Base-by-base conservation (phyloP, 2,329 filamentous ascomycete genomes). In the Epichloe sylvatica region DNA sequence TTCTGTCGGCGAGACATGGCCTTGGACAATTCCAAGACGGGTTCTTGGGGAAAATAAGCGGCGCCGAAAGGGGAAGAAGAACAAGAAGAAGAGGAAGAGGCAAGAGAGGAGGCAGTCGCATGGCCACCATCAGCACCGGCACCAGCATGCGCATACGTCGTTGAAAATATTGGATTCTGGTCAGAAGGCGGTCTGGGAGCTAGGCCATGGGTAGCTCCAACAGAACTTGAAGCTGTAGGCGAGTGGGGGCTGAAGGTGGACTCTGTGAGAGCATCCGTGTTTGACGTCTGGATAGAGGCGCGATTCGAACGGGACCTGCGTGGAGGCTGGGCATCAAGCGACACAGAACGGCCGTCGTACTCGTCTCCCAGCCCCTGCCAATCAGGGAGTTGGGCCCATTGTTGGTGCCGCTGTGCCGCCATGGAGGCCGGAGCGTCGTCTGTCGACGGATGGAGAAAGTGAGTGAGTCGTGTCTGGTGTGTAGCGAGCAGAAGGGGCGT, bases 161-260 rank as follows among this genome's bases (percentile, higher is more conserved):
- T 62, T 17, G 46, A 21, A n/a, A 46, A 46, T 15, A 43, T 30
- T 6, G 42, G 67, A 62, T 74, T 75, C 50, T 74, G 71, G 50
- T 76, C 70, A 2, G 78, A 79, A n/a, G 76, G 69, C 38, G 79
- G 78, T 51, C 77, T 72, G 47, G 78, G 77, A 56, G 77, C 73
- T 53, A 81, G 69, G 25, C 76, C 77, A 55, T 72, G 67, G 49
- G 63, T 68, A 43, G 65, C 65, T 57, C 64, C 68, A 42, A 65
- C 65, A 57, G 77, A 75, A 58, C 64, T 74, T 33, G 76, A 71
- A 48, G 68, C 62, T 42, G 70, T 71, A 40, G 78, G 77, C 36
- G 78, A 80, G 54, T 68, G 72, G 43, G 78, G 76, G 57, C 75
- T 80, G 59, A 75, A 70, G 44, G 77, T 80, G 46, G 77, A 77